phyloP scores from a whole-genome alignment of 1,139 yeast species.

The Saccharomycopsis hybrid region DNA sequence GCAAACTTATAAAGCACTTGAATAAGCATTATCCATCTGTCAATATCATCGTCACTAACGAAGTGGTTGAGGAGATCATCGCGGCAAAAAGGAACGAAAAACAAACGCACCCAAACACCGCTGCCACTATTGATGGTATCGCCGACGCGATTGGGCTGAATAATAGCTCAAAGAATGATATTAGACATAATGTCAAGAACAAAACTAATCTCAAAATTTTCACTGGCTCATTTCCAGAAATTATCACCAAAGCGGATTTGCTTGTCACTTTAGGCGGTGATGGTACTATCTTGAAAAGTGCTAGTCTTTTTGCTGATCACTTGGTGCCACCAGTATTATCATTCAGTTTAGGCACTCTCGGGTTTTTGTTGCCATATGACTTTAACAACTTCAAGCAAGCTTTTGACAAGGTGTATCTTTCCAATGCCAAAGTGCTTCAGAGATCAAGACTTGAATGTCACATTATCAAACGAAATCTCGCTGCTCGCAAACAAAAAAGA shows the following conservation, averaged over 20 bases:
- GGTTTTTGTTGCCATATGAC: conserved; percentile 84
- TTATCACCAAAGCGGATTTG: conserved; percentile 55
- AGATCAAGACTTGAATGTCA: conserved; percentile 76
- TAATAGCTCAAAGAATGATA: neutral
- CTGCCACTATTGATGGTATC: too few relatives aligned
- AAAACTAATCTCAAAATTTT: conserved; percentile 33
- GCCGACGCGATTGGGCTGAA: too few relatives aligned
- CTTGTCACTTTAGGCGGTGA: conserved; percentile 91
- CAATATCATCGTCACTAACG: conserved; percentile 70
- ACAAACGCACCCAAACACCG: conserved; percentile 15
- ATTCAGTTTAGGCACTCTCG: conserved; percentile 86
- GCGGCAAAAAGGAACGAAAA: conserved; percentile 34
- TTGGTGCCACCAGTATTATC: conserved; percentile 84
- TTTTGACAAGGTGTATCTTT: conserved; percentile 57
- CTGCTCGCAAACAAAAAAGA: conserved; percentile 4
- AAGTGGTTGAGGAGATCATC: conserved; percentile 58
- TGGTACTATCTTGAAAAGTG: conserved; percentile 81
- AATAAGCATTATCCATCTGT: conserved; percentile 57
- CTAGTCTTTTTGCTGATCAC: conserved; percentile 55
- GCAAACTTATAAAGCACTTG: conserved; percentile 50
- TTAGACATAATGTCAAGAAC: neutral
- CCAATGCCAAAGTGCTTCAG: conserved; percentile 65
- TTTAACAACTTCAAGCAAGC: conserved; percentile 55
- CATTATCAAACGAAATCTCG: conserved; percentile 37
- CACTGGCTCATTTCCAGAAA: conserved; percentile 54